These are phyloP conservation scores for Melanogaster broomeanus DNA, from an alignment of 768 basidiomycete species.

Conservation along the genomic window DNA sequence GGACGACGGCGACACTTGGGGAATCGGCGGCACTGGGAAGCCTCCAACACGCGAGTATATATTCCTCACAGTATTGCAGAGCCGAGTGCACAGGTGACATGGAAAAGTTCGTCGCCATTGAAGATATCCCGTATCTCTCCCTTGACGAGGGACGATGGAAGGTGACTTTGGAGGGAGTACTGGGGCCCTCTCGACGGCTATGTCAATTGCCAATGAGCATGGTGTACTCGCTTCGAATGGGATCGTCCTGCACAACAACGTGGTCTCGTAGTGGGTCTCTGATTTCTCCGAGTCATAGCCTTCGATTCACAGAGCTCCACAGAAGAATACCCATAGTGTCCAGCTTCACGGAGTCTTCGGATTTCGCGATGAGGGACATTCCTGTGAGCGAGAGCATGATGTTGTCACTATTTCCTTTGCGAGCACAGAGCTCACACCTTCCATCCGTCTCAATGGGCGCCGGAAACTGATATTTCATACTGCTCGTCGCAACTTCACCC, in stretches of 20 bases:
- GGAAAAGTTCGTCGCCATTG: too few species aligned
- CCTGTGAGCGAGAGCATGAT: conserved; percentile 30
- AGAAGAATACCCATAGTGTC: conserved; percentile 41
- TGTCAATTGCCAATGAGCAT: conserved; percentile 38
- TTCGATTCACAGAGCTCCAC: conserved; percentile 47
- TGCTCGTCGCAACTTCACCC: conserved; percentile 76
- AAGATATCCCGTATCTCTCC: too few species aligned
- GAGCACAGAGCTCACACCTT: conserved; percentile 38
- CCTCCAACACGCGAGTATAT: too few species aligned
- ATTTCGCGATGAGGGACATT: conserved; percentile 25
- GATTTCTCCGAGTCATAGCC: conserved; percentile 34
- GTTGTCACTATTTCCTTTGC: conserved; percentile 36
- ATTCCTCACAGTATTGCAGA: too few species aligned
- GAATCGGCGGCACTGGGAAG: too few species aligned
- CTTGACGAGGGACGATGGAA: conserved; percentile 21
- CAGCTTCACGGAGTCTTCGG: conserved; percentile 46
- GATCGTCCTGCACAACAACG: conserved; percentile 38
- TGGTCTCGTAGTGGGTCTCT: conserved; percentile 54
- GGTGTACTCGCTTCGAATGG: conserved; percentile 36
- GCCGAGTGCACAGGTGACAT: too few species aligned
- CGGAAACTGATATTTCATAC: conserved; percentile 68
- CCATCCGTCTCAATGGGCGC: conserved; percentile 55
- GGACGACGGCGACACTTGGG: too few species aligned
- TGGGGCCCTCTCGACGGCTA: conserved; percentile 20
- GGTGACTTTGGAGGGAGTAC: conserved; percentile 31